phyloP scores from a whole-genome alignment of 225 moss, liverwort and hornwort species.

The Marchantia polymorpha region DNA sequence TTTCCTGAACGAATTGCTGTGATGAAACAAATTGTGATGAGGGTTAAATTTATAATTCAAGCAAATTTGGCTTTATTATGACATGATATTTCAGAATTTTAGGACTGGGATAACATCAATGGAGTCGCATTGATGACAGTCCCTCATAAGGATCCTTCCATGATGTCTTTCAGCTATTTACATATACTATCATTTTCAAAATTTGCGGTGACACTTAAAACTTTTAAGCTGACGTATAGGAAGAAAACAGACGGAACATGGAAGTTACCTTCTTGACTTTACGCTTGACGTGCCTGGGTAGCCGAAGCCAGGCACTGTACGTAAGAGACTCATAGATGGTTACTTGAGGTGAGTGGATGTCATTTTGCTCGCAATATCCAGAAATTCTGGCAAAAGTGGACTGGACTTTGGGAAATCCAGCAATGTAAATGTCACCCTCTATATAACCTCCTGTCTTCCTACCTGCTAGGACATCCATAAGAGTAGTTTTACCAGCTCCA shows the following conservation, averaged over 20 bases:
- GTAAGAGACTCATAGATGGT: slow-evolving; percentile 77
- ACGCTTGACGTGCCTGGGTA: slow-evolving; percentile 44
- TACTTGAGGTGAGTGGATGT: slow-evolving; percentile 80
- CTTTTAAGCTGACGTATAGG: not conserved
- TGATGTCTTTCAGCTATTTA: too few relatives aligned
- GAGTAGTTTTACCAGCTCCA: slow-evolving; percentile 65
- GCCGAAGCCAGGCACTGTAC: slow-evolving; percentile 88
- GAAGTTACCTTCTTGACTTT: slow-evolving; percentile 53
- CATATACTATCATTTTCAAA: too few relatives aligned
- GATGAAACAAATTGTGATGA: slow-evolving; percentile 37
- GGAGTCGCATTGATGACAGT: too few relatives aligned
- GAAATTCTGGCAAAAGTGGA: slow-evolving; percentile 73
- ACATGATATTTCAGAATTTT: not conserved
- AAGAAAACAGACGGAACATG: not conserved
- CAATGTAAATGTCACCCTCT: slow-evolving; percentile 74
- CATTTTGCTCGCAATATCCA: slow-evolving; percentile 81
- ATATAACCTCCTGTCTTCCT: slow-evolving; percentile 71
- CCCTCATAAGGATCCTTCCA: too few relatives aligned
- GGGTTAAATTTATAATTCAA: not conserved
- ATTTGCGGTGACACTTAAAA: too few relatives aligned
- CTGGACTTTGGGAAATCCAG: slow-evolving; percentile 63
- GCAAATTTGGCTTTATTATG: not conserved
- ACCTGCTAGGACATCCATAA: slow-evolving; percentile 80
- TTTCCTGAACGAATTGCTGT: slow-evolving; percentile 63
- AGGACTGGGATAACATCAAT: too few relatives aligned